Base-by-base conservation (phyloP, 352 stramenopile species). In the Stramenopiles sp. region DNA sequence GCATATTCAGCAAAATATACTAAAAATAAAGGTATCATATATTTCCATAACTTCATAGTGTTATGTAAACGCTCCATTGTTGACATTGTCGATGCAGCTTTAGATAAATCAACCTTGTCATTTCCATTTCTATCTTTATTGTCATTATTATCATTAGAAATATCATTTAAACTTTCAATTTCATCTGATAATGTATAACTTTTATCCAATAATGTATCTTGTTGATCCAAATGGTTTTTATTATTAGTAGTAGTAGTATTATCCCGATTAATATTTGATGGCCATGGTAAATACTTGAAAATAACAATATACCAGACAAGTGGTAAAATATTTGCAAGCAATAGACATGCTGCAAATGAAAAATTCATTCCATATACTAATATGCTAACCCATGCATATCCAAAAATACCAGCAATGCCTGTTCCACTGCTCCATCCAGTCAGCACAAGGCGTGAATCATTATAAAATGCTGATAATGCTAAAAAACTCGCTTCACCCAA, bases 1-100 rank as follows among this genome's bases (percentile, higher is more conserved):
- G 90, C 91, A 84, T 97, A 97, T 82, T 97, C 93, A 6, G 92
- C 88, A 43, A 93, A 90, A 83, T 97, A 97, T 1, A 97, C 92
- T 32, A 90, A 85, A 63, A 93, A 88, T 6, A 97, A 82, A 1
- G 92, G 91, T 29, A 96, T 83, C 78, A 92, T 96, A 83, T 96
- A 97, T 31, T 88, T 88, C 65, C 89, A 93, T 0, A 96, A 86
- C 38, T 84, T 90, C 63, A 93, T 79, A 29, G 92, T 89, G 53
- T 95, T 86, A 7, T 80, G 83, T 74, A 92, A 81, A 7, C 91
- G 87, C 73, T 92, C 87, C 0, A 81, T 83, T 65, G 87, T 80
- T 0, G 79, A 87, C 78, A 94, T 88, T 31, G 84, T 74, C 0
- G 79, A 38, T 13, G 80, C 63, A 0, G 30, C 69, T n/a, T n/a